Evolutionary conservation across 2,329 filamentous ascomycete species (phyloP).

Genomic region (Fusarium devonianum): DNA sequence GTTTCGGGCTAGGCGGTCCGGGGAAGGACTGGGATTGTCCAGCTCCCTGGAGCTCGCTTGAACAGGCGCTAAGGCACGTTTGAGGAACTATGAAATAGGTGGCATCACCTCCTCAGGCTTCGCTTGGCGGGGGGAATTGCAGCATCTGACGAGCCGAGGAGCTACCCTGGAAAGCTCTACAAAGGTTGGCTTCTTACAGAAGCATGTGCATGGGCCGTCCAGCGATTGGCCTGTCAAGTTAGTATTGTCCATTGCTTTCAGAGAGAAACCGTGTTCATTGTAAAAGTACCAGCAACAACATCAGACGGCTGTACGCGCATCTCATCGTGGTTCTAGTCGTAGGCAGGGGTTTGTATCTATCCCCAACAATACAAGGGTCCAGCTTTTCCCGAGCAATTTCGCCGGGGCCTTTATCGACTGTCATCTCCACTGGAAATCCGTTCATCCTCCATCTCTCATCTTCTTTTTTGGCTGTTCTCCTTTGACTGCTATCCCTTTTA

Average conservation of each 20-base stretch:
- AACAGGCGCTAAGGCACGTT: constrained; percentile 16
- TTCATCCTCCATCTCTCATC: constrained; percentile 31
- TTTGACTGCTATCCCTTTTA: constrained; percentile 4
- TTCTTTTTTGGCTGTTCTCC: constrained; percentile 8
- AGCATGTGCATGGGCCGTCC: constrained; percentile 17
- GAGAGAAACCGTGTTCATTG: constrained; percentile 7
- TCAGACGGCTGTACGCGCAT: not conserved
- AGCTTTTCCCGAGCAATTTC: constrained; percentile 39
- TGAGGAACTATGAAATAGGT: constrained; percentile 23
- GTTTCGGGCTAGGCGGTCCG: constrained; percentile 1
- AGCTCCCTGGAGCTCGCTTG: constrained; percentile 19
- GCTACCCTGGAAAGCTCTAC: constrained; percentile 5
- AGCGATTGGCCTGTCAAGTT: constrained; percentile 9
- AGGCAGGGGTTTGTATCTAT: constrained; percentile 12
- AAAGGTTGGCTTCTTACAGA: constrained; percentile 3
- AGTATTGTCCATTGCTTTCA: not conserved
- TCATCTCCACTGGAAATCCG: too few relatives aligned
- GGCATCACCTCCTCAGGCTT: constrained; percentile 12
- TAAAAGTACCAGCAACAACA: not conserved
- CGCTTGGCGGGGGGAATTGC: not conserved
- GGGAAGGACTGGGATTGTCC: constrained; percentile 19
- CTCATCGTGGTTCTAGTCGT: not conserved
- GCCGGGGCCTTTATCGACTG: constrained; percentile 32
- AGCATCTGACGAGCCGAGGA: constrained; percentile 8
- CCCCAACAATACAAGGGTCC: constrained; percentile 39